Conservation (phyloP, 164 flowering plant genomes). For the Cinnamomum chago region DNA sequence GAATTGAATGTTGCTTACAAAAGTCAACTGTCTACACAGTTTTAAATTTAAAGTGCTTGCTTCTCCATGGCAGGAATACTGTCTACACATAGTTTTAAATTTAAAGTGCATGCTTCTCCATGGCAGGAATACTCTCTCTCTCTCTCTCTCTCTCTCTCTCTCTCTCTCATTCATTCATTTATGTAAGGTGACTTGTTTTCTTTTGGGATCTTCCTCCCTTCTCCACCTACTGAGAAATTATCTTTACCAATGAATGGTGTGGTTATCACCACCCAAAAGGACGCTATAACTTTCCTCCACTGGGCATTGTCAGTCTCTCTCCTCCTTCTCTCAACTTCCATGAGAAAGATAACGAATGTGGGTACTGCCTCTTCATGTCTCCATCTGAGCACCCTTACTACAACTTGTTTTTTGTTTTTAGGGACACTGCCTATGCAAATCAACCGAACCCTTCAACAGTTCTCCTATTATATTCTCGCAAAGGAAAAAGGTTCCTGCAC, state of each 20-base stretch:
- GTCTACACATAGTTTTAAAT: too few species aligned
- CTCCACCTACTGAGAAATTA: too few species aligned
- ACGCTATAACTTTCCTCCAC: background rate
- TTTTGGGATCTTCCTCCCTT: too few species aligned
- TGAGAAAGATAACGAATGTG: background rate
- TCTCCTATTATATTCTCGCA: background rate
- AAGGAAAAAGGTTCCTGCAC: background rate
- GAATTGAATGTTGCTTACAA: too few species aligned
- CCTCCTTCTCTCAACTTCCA: background rate
- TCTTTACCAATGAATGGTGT: background rate
- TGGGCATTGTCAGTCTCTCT: background rate
- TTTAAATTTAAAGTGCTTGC: too few species aligned
- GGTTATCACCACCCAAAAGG: background rate
- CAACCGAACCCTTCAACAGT: background rate
- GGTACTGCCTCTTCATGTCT: background rate
- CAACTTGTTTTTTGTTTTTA: background rate
- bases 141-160: too few species aligned
- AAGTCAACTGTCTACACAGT: too few species aligned
- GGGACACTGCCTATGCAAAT: background rate
- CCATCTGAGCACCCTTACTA: background rate
- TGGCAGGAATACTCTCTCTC: too few species aligned
- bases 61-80: too few species aligned
- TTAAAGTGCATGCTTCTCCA: too few species aligned
- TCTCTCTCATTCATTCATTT: too few species aligned
- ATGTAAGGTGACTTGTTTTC: too few species aligned